Percentiles rank a stretch among this genome's conserved stretches.
Conservation (phyloP, 78 protist genomes). For the Parvularia atlantis region DNA sequence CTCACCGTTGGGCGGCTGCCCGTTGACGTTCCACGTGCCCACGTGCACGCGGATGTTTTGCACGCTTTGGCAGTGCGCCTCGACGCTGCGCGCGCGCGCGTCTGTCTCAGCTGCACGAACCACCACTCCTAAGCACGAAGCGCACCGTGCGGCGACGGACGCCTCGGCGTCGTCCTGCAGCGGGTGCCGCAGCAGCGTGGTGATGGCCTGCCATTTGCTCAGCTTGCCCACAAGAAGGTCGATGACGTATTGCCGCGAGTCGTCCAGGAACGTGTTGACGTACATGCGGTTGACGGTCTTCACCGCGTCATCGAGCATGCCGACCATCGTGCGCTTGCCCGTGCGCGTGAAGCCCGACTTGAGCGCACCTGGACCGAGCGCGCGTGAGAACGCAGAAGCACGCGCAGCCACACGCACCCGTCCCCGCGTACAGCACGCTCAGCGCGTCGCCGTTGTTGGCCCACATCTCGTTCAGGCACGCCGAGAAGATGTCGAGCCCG, state of each 20-base stretch:
- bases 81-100: too few species aligned
- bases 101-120: too few species aligned
- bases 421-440: constrained; percentile 64
- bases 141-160: too few species aligned
- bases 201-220: too few species aligned
- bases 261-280: constrained; percentile 34
- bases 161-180: too few species aligned
- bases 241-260: constrained; percentile 33
- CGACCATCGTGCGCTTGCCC: constrained; percentile 37
- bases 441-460: constrained; percentile 73
- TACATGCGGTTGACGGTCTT: constrained; percentile 34
- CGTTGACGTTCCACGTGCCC: constrained; percentile 24
- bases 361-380: too few species aligned
- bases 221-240: constrained; percentile 10
- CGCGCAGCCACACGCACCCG: too few species aligned
- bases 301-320: constrained; percentile 44
- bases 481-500: background rate
- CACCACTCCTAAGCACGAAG: too few species aligned
- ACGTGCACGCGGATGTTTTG: background rate
- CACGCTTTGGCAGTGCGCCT: too few species aligned
- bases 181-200: too few species aligned
- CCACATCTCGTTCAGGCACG: constrained; percentile 53
- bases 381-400: too few species aligned
- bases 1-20: background rate
- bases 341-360: constrained; percentile 48